Base-by-base conservation (phyloP, 2,329 filamentous ascomycete genomes). In the Colletotrichum caudatum region DNA sequence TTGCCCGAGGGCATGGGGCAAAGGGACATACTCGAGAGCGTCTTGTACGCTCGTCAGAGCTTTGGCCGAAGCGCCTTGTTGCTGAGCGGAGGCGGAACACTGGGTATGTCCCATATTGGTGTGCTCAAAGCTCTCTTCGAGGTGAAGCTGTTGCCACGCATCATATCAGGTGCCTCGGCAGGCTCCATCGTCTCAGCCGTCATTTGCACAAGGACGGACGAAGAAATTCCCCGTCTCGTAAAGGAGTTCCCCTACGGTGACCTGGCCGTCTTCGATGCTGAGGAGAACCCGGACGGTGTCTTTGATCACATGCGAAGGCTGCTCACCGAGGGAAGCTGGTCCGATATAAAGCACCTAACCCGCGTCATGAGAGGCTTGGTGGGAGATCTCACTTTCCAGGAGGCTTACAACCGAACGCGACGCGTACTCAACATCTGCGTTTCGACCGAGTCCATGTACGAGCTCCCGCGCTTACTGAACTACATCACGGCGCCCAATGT, bases 401-500 rank as follows among this genome's bases (percentile, higher is more conserved):
- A 98, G 81, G 94, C 94, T 0, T 98, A 98, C 83, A 97, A 97
- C 78, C 91, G 94, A n/a, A 97, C 95, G 0, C 89, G 94, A 37
- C 89, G 94, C 70, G 95, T 98, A 73, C 89, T 97, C 77, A 98
- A 98, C 79, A 97, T 98, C 48, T 95, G 93, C 70, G 95, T 98
- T 8, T 97, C 95, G 0, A 94, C 93, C 2, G 93, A 94, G 1
- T 94, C 93, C 20, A 88, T 95, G 66, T 96, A 97, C 80, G 95
- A 98, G 78, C 85, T 97, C 20, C 95, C 95, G 0, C 87, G 93
- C 48, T 84, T 98, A 0, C 86, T 98, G 75, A 98, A 98, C 80
- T 98, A 97, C 77, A 89, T 97, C 71, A 98, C 95, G 0, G 93
- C 95, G 0, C 95, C 95, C 0, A 96, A 98, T 78, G 95, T 98